Evolutionary conservation across 371 early-diverging fungal species (phyloP).

Genomic region (Mortierella sp.): DNA sequence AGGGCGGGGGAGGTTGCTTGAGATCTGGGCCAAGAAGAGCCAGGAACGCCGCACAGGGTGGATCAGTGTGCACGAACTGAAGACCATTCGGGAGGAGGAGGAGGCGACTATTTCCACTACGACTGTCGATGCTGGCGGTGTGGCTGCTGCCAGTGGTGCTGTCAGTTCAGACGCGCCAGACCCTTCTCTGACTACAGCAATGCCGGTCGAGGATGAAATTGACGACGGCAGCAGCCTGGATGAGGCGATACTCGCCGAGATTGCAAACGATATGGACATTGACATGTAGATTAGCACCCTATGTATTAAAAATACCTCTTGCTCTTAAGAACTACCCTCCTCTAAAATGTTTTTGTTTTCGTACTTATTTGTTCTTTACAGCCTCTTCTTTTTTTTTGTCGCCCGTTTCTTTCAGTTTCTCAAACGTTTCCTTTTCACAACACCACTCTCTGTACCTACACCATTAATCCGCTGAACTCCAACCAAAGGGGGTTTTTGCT

Average conservation of each 20-base stretch:
- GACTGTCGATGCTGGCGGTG: not conserved
- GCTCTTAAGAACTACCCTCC: not conserved
- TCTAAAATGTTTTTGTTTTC: not conserved
- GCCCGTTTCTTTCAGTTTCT: no score
- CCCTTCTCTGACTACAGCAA: not conserved
- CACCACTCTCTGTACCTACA: no score
- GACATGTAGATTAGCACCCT: not conserved
- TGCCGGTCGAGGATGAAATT: not conserved
- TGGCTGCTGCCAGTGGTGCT: not conserved
- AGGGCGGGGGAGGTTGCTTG: conserved; percentile 67
- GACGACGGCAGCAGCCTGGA: conserved; percentile 17
- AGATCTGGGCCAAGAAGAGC: conserved; percentile 69
- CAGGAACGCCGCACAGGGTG: conserved; percentile 69
- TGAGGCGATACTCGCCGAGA: conserved; percentile 23
- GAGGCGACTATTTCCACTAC: not conserved
- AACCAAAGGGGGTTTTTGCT: not conserved
- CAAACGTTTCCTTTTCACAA: no score
- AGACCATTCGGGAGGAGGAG: conserved; percentile 16
- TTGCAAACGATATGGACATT: conserved; percentile 38
- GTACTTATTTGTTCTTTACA: not conserved
- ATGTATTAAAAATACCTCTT: not conserved
- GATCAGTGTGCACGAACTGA: conserved; percentile 70
- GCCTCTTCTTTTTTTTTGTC: no score
- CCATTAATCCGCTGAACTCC: no score
- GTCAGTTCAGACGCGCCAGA: not conserved